These are phyloP conservation scores for Lentinula edodes DNA, from an alignment of 768 basidiomycete genomes.

Conservation along the genomic window DNA sequence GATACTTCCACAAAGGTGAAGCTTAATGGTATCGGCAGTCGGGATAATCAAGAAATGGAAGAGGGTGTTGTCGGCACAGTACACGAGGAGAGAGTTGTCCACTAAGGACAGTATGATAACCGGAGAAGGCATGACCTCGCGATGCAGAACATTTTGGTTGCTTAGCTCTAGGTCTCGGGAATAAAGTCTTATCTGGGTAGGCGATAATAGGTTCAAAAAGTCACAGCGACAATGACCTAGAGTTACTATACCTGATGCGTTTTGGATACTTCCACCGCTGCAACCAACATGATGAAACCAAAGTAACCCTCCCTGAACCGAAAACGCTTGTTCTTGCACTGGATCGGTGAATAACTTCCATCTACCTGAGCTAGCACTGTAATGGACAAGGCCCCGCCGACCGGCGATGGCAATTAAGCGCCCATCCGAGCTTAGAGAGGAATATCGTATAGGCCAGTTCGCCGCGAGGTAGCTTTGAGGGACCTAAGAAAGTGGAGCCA, in stretches of 20 bases:
- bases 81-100: constrained; percentile 92
- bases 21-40: constrained; percentile 72
- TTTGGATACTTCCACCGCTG: constrained; percentile 78
- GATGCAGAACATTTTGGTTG: constrained; percentile 77
- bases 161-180: constrained; percentile 87
- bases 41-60: constrained; percentile 90
- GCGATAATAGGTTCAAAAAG: constrained; percentile 1
- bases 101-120: constrained; percentile 87
- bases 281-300: constrained; percentile 96
- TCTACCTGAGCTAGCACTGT: constrained; percentile 87
- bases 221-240: background rate
- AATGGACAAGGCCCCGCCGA: constrained; percentile 85
- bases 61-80: constrained; percentile 90
- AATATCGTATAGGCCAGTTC: constrained; percentile 94
- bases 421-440: constrained; percentile 86
- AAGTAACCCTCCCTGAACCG: constrained; percentile 83
- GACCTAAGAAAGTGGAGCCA: constrained; percentile 41
- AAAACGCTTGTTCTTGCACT: constrained; percentile 80
- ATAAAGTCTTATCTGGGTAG: constrained; percentile 78
- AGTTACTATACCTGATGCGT: constrained; percentile 61
- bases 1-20: constrained; percentile 92
- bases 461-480: constrained; percentile 83
- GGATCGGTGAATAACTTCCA: constrained; percentile 89
- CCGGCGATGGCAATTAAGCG: constrained; percentile 91
- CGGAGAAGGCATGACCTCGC: constrained; percentile 68